Evolutionary conservation across 2,329 filamentous ascomycete genomes (phyloP), one percentile per base, ranked within the genome.

Genomic region (Lecanicillium sp.): DNA sequence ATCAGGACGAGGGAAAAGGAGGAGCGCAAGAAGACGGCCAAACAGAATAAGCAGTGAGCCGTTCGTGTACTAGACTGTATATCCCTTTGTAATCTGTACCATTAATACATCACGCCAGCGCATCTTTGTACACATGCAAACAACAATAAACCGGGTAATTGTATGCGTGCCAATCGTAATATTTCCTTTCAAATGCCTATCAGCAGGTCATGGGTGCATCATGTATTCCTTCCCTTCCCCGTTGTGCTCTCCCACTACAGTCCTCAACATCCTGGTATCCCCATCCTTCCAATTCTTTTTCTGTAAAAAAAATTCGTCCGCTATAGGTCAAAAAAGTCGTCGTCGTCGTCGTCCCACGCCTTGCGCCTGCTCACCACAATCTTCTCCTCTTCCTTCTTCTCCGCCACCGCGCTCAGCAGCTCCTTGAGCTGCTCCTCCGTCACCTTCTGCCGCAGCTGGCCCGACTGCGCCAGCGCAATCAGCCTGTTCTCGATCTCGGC

Each of bases 371-470:
- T 86, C 49, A 95, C 86, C 29, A 94, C 87, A 66, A 96, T 93
- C 72, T 89, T 93, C 64, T 88, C 81, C 67, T 88, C 79, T 68
- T 83, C 78, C 68, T 83, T 76, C 56, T 81, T 86, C 61, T 95
- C 90, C 20, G 88, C 84, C 51, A 96, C 80, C 14, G 89, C 88
- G 54, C 83, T 86, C 54, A 98, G 70, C 49, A 98, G 75, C 56
- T 95, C 89, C 74, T 97, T 96, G 60, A 98, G 75, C 72, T 97
- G 90, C 41, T 84, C 83, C 69, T 98, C 93, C 1, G 86, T 91
- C 39, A 98, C 89, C 66, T 95, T 94, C 53, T 81, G 72, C 47
- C 88, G 76, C 58, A 98, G 74, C 73, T 97, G 93, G 20, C 91
- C 90, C 20, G 84, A 80, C 60, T 90, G 82, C 50, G 93, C 91